Conservation (phyloP, 83 land plant species). For the Thuja plicata region DNA sequence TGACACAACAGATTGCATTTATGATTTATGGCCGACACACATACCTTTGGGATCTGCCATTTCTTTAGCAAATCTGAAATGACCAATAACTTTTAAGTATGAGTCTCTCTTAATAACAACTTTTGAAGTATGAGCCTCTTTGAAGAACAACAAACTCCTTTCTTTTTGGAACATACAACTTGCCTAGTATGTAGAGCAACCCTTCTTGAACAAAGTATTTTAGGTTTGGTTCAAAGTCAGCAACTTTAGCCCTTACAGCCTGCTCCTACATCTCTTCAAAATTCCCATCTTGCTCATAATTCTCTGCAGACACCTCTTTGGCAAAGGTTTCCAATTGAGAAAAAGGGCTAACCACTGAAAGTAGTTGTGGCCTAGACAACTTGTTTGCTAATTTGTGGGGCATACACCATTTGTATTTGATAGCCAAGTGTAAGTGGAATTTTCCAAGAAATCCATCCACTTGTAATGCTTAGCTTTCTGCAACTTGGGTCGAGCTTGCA, state of each 20-base stretch:
- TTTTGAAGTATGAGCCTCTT: background rate
- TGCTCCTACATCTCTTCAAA: background rate
- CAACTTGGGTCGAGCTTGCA: background rate
- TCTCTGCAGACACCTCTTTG: background rate
- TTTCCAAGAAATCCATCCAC: background rate
- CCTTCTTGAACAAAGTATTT: background rate
- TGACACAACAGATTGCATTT: background rate
- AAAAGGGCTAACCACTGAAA: background rate
- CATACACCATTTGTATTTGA: background rate
- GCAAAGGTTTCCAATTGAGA: background rate
- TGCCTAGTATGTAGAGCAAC: background rate
- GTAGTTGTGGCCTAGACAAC: background rate
- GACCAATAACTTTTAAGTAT: no score
- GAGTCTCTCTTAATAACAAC: background rate
- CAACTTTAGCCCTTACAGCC: background rate
- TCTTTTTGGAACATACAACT: background rate
- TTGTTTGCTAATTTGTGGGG: background rate
- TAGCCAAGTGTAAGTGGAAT: background rate
- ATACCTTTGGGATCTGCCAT: no score
- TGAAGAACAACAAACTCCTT: background rate
- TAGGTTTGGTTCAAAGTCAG: background rate
- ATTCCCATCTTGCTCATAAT: no score
- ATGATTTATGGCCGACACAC: background rate
- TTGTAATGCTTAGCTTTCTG: background rate
- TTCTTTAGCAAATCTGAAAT: background rate